Percentiles rank a stretch among this genome's conserved stretches.
Conservation (phyloP, 805 yeast genomes). For the Kuraishia hungarica region DNA sequence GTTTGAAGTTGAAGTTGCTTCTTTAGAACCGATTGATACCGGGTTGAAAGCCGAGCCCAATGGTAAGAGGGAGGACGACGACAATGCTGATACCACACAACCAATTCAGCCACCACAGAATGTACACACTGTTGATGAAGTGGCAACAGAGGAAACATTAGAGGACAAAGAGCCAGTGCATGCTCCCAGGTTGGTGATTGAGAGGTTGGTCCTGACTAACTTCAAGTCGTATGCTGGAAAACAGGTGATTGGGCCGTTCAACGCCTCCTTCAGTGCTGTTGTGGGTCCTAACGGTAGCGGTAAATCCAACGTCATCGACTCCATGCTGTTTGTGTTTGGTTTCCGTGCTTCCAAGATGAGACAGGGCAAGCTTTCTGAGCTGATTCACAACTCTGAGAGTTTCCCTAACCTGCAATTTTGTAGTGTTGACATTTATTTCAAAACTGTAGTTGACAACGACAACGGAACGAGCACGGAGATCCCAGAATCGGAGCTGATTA, state of each 20-base stretch:
- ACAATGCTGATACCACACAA: not conserved
- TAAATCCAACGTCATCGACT: conserved; percentile 95
- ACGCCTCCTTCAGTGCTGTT: conserved; percentile 88
- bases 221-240: conserved; percentile 95
- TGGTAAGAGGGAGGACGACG: not conserved
- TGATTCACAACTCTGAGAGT: conserved; percentile 84
- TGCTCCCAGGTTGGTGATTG: conserved; percentile 55
- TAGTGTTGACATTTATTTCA: conserved; percentile 86
- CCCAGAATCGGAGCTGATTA: conserved; percentile 52
- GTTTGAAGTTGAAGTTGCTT: not conserved
- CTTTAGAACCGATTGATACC: not conserved
- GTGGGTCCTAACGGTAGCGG: conserved; percentile 99
- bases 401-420: conserved; percentile 63
- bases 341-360: conserved; percentile 96
- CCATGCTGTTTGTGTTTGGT: conserved; percentile 95
- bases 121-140: not conserved
- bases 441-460: conserved; percentile 57
- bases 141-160: not conserved
- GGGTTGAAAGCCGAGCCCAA: not conserved
- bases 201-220: conserved; percentile 64
- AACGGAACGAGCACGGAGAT: conserved; percentile 31
- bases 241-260: conserved; percentile 92
- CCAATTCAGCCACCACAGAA: not conserved
- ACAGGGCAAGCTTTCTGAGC: conserved; percentile 85
- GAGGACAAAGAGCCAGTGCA: not conserved